phyloP scores from a whole-genome alignment of 805 yeast genomes.

The Pichia heedii region DNA sequence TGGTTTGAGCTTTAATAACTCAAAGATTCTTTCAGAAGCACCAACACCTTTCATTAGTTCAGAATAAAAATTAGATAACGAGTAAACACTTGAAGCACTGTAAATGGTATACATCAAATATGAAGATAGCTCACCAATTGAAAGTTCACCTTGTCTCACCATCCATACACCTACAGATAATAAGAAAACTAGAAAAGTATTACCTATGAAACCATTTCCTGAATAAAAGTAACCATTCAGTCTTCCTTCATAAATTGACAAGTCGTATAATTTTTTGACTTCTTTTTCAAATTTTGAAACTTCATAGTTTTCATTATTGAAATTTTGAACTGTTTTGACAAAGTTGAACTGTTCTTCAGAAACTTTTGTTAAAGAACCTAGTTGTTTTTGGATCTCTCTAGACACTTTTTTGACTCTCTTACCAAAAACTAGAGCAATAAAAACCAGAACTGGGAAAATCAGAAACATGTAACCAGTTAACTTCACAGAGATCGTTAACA shows the following conservation, averaged over 20 bases:
- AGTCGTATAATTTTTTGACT: constrained; percentile 52
- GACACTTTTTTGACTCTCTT: constrained; percentile 66
- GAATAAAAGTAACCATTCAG: constrained; percentile 72
- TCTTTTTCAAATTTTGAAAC: constrained; percentile 66
- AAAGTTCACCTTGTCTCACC: constrained; percentile 66
- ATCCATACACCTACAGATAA: constrained; percentile 74
- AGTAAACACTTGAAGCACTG: constrained; percentile 88
- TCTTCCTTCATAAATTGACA: constrained; percentile 73
- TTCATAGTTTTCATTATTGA: constrained; percentile 76
- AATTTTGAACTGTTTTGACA: constrained; percentile 79
- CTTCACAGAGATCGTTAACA: constrained; percentile 78
- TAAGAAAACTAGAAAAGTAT: constrained; percentile 66
- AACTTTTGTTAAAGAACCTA: constrained; percentile 81
- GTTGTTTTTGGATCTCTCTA: constrained; percentile 67
- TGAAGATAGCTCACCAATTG: constrained; percentile 84
- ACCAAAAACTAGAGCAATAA: constrained; percentile 78
- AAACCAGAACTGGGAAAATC: constrained; percentile 73
- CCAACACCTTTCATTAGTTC: constrained; percentile 97
- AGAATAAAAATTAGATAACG: constrained; percentile 82
- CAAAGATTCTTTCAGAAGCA: constrained; percentile 87
- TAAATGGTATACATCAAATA: constrained; percentile 94
- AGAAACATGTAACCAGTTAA: constrained; percentile 74
- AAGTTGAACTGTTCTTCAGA: constrained; percentile 88
- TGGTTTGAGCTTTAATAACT: constrained; percentile 72
- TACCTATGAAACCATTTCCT: constrained; percentile 77